Evolutionary conservation across 192 early-diverging fungal genomes (phyloP).

Genomic region (Anaeromyces robustus): DNA sequence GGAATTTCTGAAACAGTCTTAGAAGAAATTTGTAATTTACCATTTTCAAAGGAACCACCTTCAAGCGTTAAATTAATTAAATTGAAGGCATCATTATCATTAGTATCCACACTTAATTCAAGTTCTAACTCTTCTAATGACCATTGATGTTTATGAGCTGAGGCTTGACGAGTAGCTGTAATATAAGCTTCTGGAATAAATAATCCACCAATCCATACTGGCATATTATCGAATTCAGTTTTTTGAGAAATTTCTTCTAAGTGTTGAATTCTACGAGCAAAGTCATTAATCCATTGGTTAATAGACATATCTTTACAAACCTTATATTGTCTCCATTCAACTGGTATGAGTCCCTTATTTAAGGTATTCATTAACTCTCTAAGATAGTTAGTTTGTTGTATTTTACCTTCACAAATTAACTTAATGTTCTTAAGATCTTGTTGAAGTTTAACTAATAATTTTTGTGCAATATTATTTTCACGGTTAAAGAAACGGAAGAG

Average conservation of each 20-base stretch:
- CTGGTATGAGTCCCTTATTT: constrained; percentile 49
- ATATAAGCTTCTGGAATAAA: constrained; percentile 81
- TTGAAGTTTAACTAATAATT: constrained; percentile 41
- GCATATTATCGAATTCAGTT: constrained; percentile 2
- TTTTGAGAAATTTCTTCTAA: constrained; percentile 21
- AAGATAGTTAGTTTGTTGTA: constrained; percentile 76
- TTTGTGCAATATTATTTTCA: constrained; percentile 46
- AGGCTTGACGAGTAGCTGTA: constrained; percentile 76
- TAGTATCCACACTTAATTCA: not conserved
- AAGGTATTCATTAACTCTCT: constrained; percentile 53
- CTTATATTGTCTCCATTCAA: constrained; percentile 53
- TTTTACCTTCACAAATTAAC: constrained; percentile 53
- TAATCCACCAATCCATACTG: constrained; percentile 74
- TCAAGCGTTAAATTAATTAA: not conserved
- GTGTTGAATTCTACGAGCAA: constrained; percentile 52
- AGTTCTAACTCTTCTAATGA: constrained; percentile 71
- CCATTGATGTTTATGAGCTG: constrained; percentile 52
- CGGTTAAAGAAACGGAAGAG: constrained; percentile 72
- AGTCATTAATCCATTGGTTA: constrained; percentile 55
- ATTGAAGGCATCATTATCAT: constrained; percentile 3
- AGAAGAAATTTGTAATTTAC: not conserved
- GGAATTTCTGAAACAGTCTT: not conserved
- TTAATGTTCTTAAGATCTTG: constrained; percentile 48
- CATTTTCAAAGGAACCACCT: not conserved
- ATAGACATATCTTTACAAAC: constrained; percentile 38